Evolutionary conservation across 257 asterid genomes (phyloP), one percentile per base, ranked within the genome.

Genomic region (Jaltomata sinuosa): DNA sequence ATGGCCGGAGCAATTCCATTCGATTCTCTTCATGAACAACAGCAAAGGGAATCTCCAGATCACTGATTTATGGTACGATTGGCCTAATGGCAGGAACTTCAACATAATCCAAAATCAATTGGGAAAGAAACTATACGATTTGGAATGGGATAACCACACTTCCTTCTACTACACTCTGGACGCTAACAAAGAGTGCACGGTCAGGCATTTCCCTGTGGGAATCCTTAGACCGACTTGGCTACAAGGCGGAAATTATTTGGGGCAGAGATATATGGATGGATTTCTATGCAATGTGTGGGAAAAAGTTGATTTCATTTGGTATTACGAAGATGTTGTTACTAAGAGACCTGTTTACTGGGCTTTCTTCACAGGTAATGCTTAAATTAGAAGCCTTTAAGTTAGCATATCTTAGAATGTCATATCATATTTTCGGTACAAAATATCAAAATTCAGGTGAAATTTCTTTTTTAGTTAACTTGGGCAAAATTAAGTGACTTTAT

Each of bases 1-100:
- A 85, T 94, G 98, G 97, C 97, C 98, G 40, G 85, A 45, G 59
- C 97, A 94, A 83, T 94, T 94, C 89, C 98, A 94, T 88, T 91
- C 97, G 5, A 87, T 91, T 53, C 93, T 92, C 34, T 65, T 86
- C 80, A 88, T 86, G 81, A 94, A 89, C 87, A 86, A 16, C 89
- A 89, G 84, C 87, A 67, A 79, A 29, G 97, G 96, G 9, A 21
- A 18, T 25, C 91, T 92, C 11, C 93, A 89, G 22, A 82, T 84
- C 15, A 74, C 77, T 8, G 97, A 92, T 77, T 92, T 93, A 55
- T 94, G 94, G 94, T 94, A 94, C 85, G 97, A 94, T 85, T 92
- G 86, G 82, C 96, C 95, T 36, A 89, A 90, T 8, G 93, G 96
- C 45, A 83, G 98, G 40, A 93, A 94, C 86, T 91, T 94, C 90